Conservation (phyloP, 805 yeast genomes). For the Hanseniaspora pseudoguilliermondii region DNA sequence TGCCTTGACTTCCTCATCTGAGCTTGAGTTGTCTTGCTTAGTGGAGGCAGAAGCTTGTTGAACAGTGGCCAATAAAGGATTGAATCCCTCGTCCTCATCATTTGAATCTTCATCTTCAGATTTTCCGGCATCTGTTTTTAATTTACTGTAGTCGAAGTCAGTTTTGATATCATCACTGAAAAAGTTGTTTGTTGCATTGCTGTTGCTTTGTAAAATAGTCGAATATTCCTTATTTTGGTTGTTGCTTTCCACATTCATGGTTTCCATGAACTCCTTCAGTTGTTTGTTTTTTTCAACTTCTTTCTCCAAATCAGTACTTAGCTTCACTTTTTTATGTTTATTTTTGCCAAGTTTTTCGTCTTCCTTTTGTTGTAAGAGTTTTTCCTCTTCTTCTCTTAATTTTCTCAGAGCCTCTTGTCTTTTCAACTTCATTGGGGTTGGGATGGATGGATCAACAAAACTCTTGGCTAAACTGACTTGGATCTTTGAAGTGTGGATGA, state of each 20-base stretch:
- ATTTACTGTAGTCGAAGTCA: conserved; percentile 25
- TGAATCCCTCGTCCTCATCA: conserved; percentile 27
- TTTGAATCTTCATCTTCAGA: conserved; percentile 17
- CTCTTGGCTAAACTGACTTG: conserved; percentile 75
- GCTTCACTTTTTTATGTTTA: conserved; percentile 21
- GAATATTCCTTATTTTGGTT: conserved; percentile 44
- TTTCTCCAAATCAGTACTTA: conserved; percentile 34
- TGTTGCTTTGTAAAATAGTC: conserved; percentile 39
- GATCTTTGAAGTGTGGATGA: conserved; percentile 68
- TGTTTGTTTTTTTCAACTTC: conserved; percentile 54
- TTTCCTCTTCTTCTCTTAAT: conserved; percentile 37
- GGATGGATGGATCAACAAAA: conserved; percentile 71
- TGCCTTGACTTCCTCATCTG: conserved; percentile 34
- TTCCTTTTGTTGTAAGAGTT: conserved; percentile 32
- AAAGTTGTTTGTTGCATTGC: conserved; percentile 11
- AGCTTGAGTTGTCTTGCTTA: conserved; percentile 26
- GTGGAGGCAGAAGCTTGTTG: conserved; percentile 21
- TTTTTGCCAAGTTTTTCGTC: conserved; percentile 27
- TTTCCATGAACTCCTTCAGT: conserved; percentile 67
- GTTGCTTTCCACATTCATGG: conserved; percentile 53
- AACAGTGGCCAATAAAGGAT: conserved; percentile 32
- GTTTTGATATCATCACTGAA: conserved; percentile 23
- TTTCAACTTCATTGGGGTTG: conserved; percentile 47
- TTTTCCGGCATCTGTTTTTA: conserved; percentile 3
- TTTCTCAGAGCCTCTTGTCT: conserved; percentile 38